Conservation (phyloP, 148 eudicot species). For the Chenopodium formosanum region DNA sequence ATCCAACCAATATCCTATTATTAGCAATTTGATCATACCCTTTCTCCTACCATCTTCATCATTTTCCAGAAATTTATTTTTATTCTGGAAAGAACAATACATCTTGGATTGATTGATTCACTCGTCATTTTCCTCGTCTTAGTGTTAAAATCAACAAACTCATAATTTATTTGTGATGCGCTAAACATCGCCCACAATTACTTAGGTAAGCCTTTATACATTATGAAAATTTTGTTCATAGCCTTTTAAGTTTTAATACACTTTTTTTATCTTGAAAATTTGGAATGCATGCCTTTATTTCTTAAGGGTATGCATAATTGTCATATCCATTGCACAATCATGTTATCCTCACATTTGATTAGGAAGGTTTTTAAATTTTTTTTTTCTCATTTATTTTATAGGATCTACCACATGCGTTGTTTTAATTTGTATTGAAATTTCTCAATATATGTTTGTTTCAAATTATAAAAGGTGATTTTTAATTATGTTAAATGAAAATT, state of each 20-base stretch:
- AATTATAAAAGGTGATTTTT: background rate
- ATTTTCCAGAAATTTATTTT: conserved; percentile 2
- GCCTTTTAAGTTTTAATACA: background rate
- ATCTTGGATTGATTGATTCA: conserved; percentile 13
- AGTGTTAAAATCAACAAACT: too few relatives aligned
- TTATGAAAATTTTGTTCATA: too few relatives aligned
- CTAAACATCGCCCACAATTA: too few relatives aligned
- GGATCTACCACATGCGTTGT: background rate
- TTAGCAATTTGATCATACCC: conserved; percentile 10
- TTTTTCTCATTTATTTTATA: background rate
- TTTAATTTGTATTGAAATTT: background rate
- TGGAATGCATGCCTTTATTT: background rate
- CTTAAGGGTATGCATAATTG: too few relatives aligned
- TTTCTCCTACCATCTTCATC: conserved; percentile 9
- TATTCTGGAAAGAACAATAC: background rate
- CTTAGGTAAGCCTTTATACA: conserved; percentile 13
- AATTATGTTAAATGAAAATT: background rate
- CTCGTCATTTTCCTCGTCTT: background rate
- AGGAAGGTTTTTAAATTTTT: background rate
- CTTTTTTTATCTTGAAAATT: background rate
- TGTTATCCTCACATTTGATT: background rate
- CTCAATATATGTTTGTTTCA: background rate
- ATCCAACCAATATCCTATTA: conserved; percentile 18
- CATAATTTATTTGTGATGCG: too few relatives aligned
- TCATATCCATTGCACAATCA: too few relatives aligned